A percentile compares a stretch with the other conserved stretches of the same genome.
phyloP scores from a whole-genome alignment of 2,329 filamentous ascomycete genomes.

The Coniochaeta ligniaria region DNA sequence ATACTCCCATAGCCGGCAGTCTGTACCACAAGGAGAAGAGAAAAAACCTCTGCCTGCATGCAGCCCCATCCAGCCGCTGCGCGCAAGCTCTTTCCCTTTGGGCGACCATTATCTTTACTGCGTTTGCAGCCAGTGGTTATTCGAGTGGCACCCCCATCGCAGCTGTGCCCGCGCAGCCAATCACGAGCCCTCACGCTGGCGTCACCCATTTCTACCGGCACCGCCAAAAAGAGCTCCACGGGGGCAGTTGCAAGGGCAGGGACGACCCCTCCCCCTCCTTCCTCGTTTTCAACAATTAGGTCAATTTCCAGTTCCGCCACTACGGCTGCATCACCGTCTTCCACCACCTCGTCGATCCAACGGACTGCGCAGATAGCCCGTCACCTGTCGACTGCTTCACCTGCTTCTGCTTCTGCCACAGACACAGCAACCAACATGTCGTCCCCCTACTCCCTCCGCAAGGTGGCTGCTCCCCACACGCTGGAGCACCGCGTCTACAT shows the following conservation, averaged over 20 bases:
- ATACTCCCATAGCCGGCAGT: neutral
- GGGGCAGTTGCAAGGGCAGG: neutral
- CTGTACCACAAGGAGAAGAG: neutral
- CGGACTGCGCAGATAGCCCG: constrained; percentile 48
- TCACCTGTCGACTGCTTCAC: constrained; percentile 37
- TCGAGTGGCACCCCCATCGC: constrained; percentile 9
- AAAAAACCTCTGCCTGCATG: constrained; percentile 8
- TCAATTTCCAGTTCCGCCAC: neutral
- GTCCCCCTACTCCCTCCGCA: constrained; percentile 67
- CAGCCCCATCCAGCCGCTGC: constrained; percentile 10
- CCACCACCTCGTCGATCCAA: constrained; percentile 42
- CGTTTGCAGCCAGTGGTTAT: neutral
- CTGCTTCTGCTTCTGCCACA: neutral
- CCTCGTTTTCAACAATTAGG: neutral
- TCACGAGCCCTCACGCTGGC: constrained; percentile 16
- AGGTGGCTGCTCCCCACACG: constrained; percentile 84
- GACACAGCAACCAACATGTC: constrained; percentile 26
- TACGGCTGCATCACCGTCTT: neutral
- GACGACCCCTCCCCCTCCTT: constrained; percentile 12
- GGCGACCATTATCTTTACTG: neutral
- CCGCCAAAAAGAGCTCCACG: constrained; percentile 10
- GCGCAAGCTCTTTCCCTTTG: constrained; percentile 7
- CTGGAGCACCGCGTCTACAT: constrained; percentile 96
- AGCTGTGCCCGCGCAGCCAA: constrained; percentile 14
- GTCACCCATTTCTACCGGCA: constrained; percentile 13